Evolutionary conservation across 2,329 filamentous ascomycete species (phyloP).

Genomic region (Juglanconis sp.): DNA sequence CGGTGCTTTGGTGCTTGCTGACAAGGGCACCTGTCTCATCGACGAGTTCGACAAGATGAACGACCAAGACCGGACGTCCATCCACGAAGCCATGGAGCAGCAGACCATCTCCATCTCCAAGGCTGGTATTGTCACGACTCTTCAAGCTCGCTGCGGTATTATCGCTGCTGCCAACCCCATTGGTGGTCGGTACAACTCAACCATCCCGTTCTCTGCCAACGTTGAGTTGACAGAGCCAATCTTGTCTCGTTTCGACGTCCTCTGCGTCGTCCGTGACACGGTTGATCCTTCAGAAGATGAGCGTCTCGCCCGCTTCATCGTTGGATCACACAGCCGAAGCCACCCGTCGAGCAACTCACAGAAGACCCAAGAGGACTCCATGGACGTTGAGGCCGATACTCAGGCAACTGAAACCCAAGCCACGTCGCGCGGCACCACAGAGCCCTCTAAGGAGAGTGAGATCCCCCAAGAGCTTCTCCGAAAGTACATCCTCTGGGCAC

Average conservation of each 20-base stretch:
- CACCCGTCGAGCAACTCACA: conserved; percentile 58
- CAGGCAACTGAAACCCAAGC: conserved; percentile 32
- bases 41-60: conserved; percentile 99
- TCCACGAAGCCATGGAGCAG: conserved; percentile 99
- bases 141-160: conserved; percentile 93
- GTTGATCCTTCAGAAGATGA: conserved; percentile 93
- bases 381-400: conserved; percentile 59
- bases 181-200: conserved; percentile 93
- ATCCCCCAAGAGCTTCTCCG: conserved; percentile 87
- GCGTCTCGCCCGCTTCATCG: conserved; percentile 88
- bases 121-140: conserved; percentile 93
- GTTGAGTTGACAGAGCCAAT: conserved; percentile 97
- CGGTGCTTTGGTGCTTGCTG: conserved; percentile 89
- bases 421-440: conserved; percentile 16
- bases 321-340: conserved; percentile 87
- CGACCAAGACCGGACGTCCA: conserved; percentile 94
- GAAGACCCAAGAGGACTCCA: conserved; percentile 43
- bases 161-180: conserved; percentile 96
- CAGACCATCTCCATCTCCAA: conserved; percentile 99
- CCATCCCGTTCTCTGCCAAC: conserved; percentile 91
- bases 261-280: conserved; percentile 93
- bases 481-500: conserved; percentile 95
- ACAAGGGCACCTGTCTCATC: conserved; percentile 91
- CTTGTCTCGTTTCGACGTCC: conserved; percentile 93
- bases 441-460: conserved; percentile 54